These are phyloP conservation scores for Echinosophora koreensis DNA, from an alignment of 306 rosid genomes.

Conservation along the genomic window DNA sequence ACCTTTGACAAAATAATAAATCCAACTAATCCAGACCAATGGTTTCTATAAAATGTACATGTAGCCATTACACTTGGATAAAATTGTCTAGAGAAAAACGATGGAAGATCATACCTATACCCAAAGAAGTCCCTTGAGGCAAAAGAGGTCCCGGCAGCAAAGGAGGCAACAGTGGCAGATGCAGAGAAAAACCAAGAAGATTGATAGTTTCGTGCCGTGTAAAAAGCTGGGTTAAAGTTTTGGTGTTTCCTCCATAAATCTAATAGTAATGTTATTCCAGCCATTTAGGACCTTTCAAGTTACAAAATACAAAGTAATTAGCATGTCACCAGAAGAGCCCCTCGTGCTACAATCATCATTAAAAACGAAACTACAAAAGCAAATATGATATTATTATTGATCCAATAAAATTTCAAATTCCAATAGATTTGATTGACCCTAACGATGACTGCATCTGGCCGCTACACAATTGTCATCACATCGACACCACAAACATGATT, in stretches of 20 bases:
- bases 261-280: slow-evolving; percentile 73
- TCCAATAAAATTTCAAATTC: too few relatives aligned
- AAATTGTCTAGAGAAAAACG: neutral
- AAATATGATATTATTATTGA: neutral
- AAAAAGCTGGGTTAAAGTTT: slow-evolving; percentile 46
- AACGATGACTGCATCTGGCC: too few relatives aligned
- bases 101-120: slow-evolving; percentile 63
- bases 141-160: slow-evolving; percentile 66
- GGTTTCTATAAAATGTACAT: slow-evolving; percentile 18
- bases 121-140: slow-evolving; percentile 70
- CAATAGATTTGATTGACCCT: too few relatives aligned
- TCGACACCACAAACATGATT: too few relatives aligned
- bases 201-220: slow-evolving; percentile 53
- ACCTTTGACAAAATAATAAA: neutral
- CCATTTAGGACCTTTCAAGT: slow-evolving; percentile 59
- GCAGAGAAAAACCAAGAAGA: slow-evolving; percentile 74
- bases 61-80: neutral
- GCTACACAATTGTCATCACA: too few relatives aligned
- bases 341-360: neutral
- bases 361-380: neutral
- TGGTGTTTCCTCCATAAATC: slow-evolving; percentile 80
- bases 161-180: slow-evolving; percentile 69
- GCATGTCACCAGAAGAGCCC: neutral
- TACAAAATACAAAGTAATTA: slow-evolving; percentile 19
- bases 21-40: neutral